Conservation (phyloP, 768 basidiomycete species). For the Macrolepiota dolichaula region DNA sequence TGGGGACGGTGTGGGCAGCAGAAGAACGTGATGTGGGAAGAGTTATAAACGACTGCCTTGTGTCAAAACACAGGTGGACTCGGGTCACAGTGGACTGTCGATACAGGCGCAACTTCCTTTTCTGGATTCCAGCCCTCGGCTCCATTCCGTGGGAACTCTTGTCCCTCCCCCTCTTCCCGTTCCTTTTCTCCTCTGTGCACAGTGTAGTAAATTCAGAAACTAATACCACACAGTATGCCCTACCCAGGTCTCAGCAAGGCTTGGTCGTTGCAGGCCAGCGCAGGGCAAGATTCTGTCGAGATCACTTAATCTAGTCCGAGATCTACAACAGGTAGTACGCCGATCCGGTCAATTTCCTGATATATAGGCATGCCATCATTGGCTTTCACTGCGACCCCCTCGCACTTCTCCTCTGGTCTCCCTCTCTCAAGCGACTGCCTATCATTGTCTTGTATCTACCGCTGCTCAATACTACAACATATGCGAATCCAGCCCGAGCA, state of each 20-base stretch:
- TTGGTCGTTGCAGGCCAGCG: background rate
- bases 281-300: background rate
- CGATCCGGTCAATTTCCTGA: slow-evolving; percentile 20
- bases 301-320: slow-evolving; percentile 26
- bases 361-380: slow-evolving; percentile 9
- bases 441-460: background rate
- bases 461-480: background rate
- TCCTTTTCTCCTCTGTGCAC: slow-evolving; percentile 9
- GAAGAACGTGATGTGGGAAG: slow-evolving; percentile 10
- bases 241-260: background rate
- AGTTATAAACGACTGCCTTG: slow-evolving; percentile 14
- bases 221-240: background rate
- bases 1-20: slow-evolving; percentile 4
- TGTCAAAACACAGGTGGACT: slow-evolving; percentile 26
- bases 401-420: background rate
- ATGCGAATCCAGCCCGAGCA: background rate
- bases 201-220: slow-evolving; percentile 16
- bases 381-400: slow-evolving; percentile 7
- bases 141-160: slow-evolving; percentile 16
- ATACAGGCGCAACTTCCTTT: slow-evolving; percentile 32
- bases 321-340: slow-evolving; percentile 23
- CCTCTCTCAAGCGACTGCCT: background rate
- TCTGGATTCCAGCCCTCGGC: slow-evolving; percentile 17
- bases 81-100: slow-evolving; percentile 20
- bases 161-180: slow-evolving; percentile 10